phyloP scores from a whole-genome alignment of 495 filamentous ascomycete genomes.

The Chaetomium tenue region DNA sequence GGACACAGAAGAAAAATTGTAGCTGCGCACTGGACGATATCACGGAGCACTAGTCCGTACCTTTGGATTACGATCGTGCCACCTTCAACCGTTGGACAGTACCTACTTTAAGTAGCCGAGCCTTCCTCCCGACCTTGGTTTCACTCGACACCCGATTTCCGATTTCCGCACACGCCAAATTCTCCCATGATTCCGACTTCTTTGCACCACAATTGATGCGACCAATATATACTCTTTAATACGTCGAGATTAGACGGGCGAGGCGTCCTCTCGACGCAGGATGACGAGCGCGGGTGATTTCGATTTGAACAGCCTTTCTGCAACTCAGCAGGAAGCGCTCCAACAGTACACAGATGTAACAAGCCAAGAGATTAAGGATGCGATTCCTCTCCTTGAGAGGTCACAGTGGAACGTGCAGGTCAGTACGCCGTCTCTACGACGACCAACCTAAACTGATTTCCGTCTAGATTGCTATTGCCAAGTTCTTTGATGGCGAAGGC shows the following conservation, averaged over 20 bases:
- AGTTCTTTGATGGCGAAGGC: constrained; percentile 95
- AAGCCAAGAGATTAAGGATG: constrained; percentile 71
- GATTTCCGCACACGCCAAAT: neutral
- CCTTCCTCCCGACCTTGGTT: too few species aligned
- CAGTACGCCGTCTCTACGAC: constrained; percentile 20
- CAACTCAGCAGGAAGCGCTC: constrained; percentile 73
- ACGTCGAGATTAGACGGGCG: neutral
- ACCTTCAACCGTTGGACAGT: too few species aligned
- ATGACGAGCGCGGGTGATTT: constrained; percentile 44
- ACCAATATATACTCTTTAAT: neutral
- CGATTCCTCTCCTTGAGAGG: constrained; percentile 74
- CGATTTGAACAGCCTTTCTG: constrained; percentile 68
- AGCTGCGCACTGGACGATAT: too few species aligned
- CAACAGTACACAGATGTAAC: constrained; percentile 88
- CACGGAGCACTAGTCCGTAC: too few species aligned
- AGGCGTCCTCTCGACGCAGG: neutral
- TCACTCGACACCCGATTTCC: neutral
- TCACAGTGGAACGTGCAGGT: constrained; percentile 98
- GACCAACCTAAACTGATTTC: neutral
- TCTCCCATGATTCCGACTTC: neutral
- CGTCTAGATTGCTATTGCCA: constrained; percentile 82
- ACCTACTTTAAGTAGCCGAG: too few species aligned
- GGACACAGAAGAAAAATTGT: too few species aligned
- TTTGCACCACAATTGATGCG: neutral
- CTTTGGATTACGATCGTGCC: too few species aligned